Evolutionary conservation across 331 rosid species (phyloP), one percentile per base, ranked within the genome.

Genomic region (Spiraea crenata): DNA sequence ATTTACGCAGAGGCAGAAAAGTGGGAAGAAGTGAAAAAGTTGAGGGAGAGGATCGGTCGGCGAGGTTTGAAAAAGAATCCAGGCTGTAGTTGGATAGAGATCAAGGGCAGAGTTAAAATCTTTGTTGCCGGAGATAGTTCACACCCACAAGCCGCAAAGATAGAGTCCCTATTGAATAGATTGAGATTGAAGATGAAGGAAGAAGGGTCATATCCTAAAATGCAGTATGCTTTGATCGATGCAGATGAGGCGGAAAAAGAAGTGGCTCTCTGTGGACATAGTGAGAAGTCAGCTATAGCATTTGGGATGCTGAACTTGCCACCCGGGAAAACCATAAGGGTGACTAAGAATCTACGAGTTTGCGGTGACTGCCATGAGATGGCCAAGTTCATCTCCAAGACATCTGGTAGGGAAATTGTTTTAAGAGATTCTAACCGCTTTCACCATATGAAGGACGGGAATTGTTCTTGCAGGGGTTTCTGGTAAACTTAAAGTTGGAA

Each of bases 391-490:
- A 80, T 91, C 70, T 86, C 92, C 38, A 91, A 82, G 67, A 46
- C 81, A 16, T 58, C 83, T 17, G 42, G 49, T 48, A 83, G 85
- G 80, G 92, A 88, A 76, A 86, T 91, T 58, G 51, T 91, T 60
- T 73, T 91, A 76, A 82, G 96, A 82, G 96, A 91, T 81, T 88
- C 90, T 14, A 86, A 82, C 77, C 84, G 92, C 52, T 91, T 91
- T 80, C 97, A 88, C 85, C 89, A 83, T 86, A 88, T 91, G 75
- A 85, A 79, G 61, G 89, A 91, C 49, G 97, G 96, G 35, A 5
- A n/a, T 67, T 88, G 97, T 80, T 91, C 96, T 76, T 91, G 97
- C 74, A 82, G 97, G 83, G 92, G 92, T 63, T 88, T 83, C 82
- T 86, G 92, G 96, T 91, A 80, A 88, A 74, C 60, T 66, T 25